Evolutionary conservation across 2,329 filamentous ascomycete genomes (phyloP).

Genomic region (Penicillium sp.): DNA sequence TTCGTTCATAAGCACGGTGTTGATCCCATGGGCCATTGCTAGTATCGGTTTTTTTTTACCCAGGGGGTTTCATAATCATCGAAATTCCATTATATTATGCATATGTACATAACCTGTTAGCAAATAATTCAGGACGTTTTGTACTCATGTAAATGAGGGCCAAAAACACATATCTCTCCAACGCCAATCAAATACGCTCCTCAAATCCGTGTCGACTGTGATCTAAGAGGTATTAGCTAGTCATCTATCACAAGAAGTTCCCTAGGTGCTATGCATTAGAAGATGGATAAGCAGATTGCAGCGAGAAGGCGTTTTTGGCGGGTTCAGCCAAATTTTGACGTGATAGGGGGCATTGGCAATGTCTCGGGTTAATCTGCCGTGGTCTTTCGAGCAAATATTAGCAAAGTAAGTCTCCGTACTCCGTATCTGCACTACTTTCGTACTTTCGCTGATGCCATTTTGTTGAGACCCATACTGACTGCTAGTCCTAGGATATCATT

Average conservation of each 20-base stretch:
- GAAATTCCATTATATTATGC: background rate
- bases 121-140: background rate
- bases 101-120: background rate
- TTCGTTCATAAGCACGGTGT: conserved; percentile 1
- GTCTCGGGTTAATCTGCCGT: background rate
- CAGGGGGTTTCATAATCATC: background rate
- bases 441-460: no score
- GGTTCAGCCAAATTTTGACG: background rate
- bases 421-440: background rate
- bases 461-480: no score
- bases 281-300: background rate
- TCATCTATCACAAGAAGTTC: no score
- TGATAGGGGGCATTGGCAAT: background rate
- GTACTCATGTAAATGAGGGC: background rate
- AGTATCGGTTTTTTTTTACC: background rate
- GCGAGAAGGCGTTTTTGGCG: background rate
- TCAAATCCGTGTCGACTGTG: background rate
- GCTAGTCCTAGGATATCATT: no score
- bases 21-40: background rate
- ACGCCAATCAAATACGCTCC: background rate
- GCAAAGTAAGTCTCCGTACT: background rate
- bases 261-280: background rate
- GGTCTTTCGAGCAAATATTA: background rate
- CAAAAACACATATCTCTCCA: background rate
- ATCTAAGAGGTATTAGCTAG: no score